Evolutionary conservation across 441 rosid species (phyloP).

Genomic region (California macrophylla): DNA sequence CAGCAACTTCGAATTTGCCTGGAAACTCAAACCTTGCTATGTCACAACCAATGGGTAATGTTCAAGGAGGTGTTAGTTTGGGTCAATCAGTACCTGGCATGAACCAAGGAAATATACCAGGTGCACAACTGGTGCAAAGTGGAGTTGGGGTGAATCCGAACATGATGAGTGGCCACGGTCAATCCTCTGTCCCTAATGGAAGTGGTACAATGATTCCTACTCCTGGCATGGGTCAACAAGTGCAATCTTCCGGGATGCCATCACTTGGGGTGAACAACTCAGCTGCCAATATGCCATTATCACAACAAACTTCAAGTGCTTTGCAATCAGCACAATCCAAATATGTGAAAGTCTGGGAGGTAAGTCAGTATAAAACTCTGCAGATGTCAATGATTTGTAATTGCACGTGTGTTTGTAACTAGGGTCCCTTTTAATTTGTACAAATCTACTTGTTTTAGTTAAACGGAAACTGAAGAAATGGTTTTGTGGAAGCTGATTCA

Average conservation of each 20-base stretch:
- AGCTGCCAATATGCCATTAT: conserved; percentile 52
- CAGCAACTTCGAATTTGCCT: conserved; percentile 50
- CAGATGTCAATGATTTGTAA: background rate
- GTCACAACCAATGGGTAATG: conserved; percentile 54
- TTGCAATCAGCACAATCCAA: conserved; percentile 67
- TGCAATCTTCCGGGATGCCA: conserved; percentile 56
- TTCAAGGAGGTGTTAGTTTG: conserved; percentile 41
- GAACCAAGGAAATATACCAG: conserved; percentile 78
- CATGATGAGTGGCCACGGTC: conserved; percentile 59
- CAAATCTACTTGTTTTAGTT: background rate
- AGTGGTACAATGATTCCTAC: conserved; percentile 77
- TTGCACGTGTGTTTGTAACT: background rate
- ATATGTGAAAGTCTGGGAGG: conserved; percentile 97
- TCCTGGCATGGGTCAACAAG: conserved; percentile 84
- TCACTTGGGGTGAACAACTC: conserved; percentile 54
- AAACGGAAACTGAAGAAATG: background rate
- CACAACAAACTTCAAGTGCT: conserved; percentile 61
- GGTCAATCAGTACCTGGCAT: conserved; percentile 47
- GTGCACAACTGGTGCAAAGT: conserved; percentile 68
- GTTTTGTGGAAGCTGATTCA: background rate
- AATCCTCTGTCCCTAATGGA: conserved; percentile 56
- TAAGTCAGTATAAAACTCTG: conserved; percentile 21
- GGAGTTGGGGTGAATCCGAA: conserved; percentile 68
- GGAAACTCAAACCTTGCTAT: conserved; percentile 60
- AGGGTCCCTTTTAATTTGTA: background rate